A percentile compares a stretch with the other conserved stretches of the same genome.
Evolutionary conservation across 768 basidiomycete species (phyloP).

Genomic region (Cystofilobasidium bisporidii): DNA sequence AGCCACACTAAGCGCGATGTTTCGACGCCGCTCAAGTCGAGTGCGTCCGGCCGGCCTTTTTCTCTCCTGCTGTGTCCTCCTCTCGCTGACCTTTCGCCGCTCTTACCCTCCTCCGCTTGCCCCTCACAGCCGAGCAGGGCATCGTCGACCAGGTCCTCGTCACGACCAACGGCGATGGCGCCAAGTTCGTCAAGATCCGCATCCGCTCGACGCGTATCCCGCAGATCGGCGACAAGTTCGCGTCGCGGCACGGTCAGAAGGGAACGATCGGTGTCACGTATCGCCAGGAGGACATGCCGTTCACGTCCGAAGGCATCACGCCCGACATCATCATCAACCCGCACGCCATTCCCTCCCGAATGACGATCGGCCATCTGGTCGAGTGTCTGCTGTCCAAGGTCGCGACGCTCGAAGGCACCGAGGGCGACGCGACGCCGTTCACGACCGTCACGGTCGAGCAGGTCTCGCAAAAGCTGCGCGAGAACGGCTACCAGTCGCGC

Average conservation of each 20-base stretch:
- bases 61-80: neutral
- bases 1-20: conserved; percentile 89
- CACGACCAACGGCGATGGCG: conserved; percentile 89
- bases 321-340: conserved; percentile 98
- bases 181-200: conserved; percentile 97
- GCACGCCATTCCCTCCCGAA: conserved; percentile 98
- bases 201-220: conserved; percentile 92
- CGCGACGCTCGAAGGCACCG: conserved; percentile 87
- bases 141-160: conserved; percentile 96
- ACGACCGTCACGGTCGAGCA: conserved; percentile 95
- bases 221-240: conserved; percentile 98
- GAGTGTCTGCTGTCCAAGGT: conserved; percentile 95
- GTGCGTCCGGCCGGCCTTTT: neutral
- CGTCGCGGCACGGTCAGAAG: conserved; percentile 98
- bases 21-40: conserved; percentile 93
- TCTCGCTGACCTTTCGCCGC: neutral
- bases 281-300: conserved; percentile 99
- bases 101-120: neutral
- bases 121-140: conserved; percentile 63
- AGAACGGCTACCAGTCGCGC: conserved; percentile 91
- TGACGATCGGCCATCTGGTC: conserved; percentile 99
- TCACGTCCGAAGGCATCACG: conserved; percentile 90
- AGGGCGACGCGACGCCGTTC: conserved; percentile 98
- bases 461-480: conserved; percentile 80
- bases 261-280: conserved; percentile 99